Conservation (phyloP, 2,329 filamentous ascomycete genomes). For the Fusarium sulawesiense region DNA sequence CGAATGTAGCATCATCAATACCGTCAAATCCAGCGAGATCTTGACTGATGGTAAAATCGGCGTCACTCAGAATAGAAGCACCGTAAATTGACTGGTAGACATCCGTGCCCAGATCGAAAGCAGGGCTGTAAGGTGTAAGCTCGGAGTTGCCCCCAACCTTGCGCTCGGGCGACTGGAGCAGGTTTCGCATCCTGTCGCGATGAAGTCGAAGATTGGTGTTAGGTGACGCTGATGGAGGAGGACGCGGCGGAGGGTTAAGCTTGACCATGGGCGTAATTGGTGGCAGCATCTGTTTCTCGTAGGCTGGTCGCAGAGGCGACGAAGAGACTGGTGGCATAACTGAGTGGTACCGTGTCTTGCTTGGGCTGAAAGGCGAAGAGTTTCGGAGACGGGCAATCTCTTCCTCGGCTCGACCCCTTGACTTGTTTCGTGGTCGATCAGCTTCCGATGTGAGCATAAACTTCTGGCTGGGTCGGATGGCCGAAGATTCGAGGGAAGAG, state of each 20-base stretch:
- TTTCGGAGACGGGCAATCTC: slow-evolving; percentile 93
- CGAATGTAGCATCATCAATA: slow-evolving; percentile 48
- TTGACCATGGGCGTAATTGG: slow-evolving; percentile 88
- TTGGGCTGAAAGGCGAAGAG: slow-evolving; percentile 93
- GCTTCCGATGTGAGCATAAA: slow-evolving; percentile 80
- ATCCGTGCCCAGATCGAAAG: slow-evolving; percentile 72
- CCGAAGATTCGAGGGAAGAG: slow-evolving; percentile 94
- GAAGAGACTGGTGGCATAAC: slow-evolving; percentile 69
- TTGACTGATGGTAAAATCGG: slow-evolving; percentile 73
- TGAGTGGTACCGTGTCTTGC: slow-evolving; percentile 70
- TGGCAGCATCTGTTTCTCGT: slow-evolving; percentile 72
- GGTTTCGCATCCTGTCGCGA: slow-evolving; percentile 81
- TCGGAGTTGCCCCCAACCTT: slow-evolving; percentile 58
- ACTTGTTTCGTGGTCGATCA: slow-evolving; percentile 81
- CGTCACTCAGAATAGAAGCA: slow-evolving; percentile 60
- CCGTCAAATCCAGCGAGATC: slow-evolving; percentile 49
- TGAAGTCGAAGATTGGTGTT: slow-evolving; percentile 93
- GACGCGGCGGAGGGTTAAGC: slow-evolving; percentile 70
- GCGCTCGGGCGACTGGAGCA: slow-evolving; percentile 80
- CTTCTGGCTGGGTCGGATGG: slow-evolving; percentile 75
- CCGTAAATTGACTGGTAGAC: slow-evolving; percentile 59
- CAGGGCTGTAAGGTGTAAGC: slow-evolving; percentile 70
- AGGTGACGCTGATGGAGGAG: slow-evolving; percentile 84
- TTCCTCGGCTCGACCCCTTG: slow-evolving; percentile 88
- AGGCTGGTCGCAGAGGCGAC: slow-evolving; percentile 71